Conservation (phyloP, 805 yeast species). For the Clavispora fructus region DNA sequence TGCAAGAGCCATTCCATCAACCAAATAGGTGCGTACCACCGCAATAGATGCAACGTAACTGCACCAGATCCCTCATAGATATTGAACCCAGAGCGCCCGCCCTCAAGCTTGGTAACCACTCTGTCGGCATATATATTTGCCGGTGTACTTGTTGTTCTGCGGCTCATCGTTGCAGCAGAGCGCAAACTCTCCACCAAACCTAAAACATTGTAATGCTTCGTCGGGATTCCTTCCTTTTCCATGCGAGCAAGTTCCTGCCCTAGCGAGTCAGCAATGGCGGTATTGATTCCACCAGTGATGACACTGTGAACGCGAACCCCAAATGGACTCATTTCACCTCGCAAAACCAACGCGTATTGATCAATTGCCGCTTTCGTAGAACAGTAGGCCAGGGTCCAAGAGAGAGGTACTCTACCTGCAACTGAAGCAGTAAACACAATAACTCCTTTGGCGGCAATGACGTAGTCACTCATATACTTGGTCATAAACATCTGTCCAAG, state of each 20-base stretch:
- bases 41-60: slow-evolving; percentile 6
- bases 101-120: slow-evolving; percentile 7
- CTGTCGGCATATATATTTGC: slow-evolving; percentile 7
- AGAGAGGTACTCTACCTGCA: slow-evolving; percentile 25
- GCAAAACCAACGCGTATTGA: slow-evolving; percentile 27
- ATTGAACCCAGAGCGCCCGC: slow-evolving; percentile 11
- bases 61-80: slow-evolving; percentile 11
- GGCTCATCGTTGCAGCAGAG: slow-evolving; percentile 8
- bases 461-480: slow-evolving; percentile 24
- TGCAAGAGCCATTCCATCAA: slow-evolving; percentile 7
- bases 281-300: slow-evolving; percentile 36
- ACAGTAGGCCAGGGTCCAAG: slow-evolving; percentile 29
- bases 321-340: slow-evolving; percentile 30
- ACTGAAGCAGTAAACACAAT: slow-evolving; percentile 36
- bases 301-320: slow-evolving; percentile 37
- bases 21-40: slow-evolving; percentile 12
- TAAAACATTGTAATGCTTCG: slow-evolving; percentile 4
- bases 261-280: slow-evolving; percentile 23
- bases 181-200: slow-evolving; percentile 8
- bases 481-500: slow-evolving; percentile 35
- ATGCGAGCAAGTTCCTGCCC: not conserved
- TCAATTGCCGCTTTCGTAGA: slow-evolving; percentile 38
- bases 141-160: slow-evolving; percentile 3
- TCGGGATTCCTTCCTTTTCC: not conserved
- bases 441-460: slow-evolving; percentile 29